These are phyloP conservation scores for Cenchrus purpureus DNA, from an alignment of 176 grass and related monocot species.

Conservation along the genomic window DNA sequence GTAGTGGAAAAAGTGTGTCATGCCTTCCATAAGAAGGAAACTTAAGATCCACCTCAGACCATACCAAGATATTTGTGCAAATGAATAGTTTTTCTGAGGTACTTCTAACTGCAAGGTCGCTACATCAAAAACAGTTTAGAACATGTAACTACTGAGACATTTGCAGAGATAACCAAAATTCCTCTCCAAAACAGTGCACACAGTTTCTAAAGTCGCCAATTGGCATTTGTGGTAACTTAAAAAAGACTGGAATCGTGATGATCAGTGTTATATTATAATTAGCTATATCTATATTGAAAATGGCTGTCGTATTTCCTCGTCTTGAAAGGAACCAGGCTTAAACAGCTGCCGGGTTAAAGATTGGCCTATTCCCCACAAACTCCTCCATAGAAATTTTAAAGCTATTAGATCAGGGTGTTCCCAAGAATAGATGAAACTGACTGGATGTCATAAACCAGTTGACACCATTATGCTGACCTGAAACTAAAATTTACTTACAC, in stretches of 20 bases:
- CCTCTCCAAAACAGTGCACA: constrained; percentile 5
- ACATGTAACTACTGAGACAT: constrained; percentile 22
- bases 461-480: background rate
- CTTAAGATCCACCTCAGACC: constrained; percentile 72
- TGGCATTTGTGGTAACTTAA: background rate
- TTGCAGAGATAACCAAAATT: constrained; percentile 4
- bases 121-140: constrained; percentile 47
- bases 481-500: constrained; percentile 2
- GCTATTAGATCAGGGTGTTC: background rate
- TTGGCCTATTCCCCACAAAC: background rate
- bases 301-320: background rate
- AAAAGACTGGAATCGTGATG: background rate
- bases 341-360: background rate
- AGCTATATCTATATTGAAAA: background rate
- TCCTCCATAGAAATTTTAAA: background rate
- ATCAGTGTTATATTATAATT: background rate
- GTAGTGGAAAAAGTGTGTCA: constrained; percentile 92
- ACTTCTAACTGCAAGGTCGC: constrained; percentile 74
- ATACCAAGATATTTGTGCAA: constrained; percentile 67
- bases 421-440: background rate
- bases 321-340: background rate
- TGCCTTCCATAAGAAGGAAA: constrained; percentile 81
- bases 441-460: background rate
- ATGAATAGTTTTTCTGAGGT: constrained; percentile 81
- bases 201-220: background rate